Conservation (phyloP, 2,329 filamentous ascomycete genomes). For the Byssoonygena ceratinophila region DNA sequence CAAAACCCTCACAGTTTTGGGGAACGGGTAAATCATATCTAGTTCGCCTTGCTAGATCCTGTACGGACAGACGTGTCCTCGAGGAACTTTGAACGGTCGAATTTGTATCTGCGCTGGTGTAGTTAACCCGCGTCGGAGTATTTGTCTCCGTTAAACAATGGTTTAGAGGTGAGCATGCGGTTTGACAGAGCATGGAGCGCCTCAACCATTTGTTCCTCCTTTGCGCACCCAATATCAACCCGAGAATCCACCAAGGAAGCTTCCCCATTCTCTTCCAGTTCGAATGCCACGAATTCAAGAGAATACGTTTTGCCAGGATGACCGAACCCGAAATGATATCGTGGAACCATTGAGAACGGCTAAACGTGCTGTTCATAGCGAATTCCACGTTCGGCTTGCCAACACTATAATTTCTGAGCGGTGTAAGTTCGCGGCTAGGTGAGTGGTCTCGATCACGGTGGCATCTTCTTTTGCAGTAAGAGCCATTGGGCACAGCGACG, state of each 20-base stretch:
- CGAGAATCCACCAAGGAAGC: constrained; percentile 31
- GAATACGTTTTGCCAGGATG: constrained; percentile 23
- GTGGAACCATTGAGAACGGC: constrained; percentile 4
- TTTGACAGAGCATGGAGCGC: not conserved
- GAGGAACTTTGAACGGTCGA: not conserved
- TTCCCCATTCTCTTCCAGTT: constrained; percentile 25
- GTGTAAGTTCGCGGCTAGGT: not conserved
- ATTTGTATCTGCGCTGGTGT: not conserved
- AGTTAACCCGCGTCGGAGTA: not conserved
- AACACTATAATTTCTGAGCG: not conserved
- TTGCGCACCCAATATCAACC: constrained; percentile 23
- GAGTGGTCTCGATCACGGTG: not conserved
- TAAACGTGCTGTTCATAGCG: not conserved
- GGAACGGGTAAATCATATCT: not conserved
- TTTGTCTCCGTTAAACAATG: not conserved
- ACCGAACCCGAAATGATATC: constrained; percentile 2
- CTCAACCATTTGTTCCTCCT: constrained; percentile 16
- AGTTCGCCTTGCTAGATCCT: not conserved
- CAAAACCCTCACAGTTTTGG: not conserved
- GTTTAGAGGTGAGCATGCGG: not conserved
- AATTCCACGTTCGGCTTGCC: not conserved
- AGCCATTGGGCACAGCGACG: not conserved
- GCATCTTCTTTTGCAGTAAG: not conserved
- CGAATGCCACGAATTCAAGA: constrained; percentile 27
- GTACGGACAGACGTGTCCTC: constrained; percentile 2